A percentile compares a stretch with the other conserved stretches of the same genome.
Evolutionary conservation across 2,329 filamentous ascomycete species (phyloP).

Genomic region (Ascochyta lentis): DNA sequence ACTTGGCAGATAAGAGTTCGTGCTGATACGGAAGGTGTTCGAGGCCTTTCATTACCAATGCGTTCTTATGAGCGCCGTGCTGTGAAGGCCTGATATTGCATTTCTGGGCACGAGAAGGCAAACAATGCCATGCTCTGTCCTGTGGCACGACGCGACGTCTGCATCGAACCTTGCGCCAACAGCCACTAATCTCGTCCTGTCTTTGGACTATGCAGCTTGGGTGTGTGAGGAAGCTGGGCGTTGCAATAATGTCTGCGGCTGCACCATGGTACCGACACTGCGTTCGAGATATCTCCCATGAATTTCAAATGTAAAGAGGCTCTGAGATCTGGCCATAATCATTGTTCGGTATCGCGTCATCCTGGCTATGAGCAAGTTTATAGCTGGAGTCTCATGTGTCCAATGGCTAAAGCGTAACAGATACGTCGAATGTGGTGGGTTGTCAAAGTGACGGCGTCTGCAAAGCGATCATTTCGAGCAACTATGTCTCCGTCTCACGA

Average conservation of each 20-base stretch:
- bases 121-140: not conserved
- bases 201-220: not conserved
- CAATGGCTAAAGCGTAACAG: no score
- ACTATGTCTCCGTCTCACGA: no score
- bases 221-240: not conserved
- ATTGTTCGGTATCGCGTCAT: no score
- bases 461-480: no score
- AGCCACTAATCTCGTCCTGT: not conserved
- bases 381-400: no score
- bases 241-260: not conserved
- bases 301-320: no score
- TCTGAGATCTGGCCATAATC: no score
- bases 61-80: not conserved
- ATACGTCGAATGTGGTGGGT: no score
- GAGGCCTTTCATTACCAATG: not conserved
- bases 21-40: slow-evolving; percentile 7
- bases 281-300: no score
- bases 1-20: slow-evolving; percentile 4
- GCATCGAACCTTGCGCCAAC: not conserved
- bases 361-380: no score
- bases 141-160: not conserved
- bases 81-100: not conserved
- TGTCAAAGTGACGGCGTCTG: no score
- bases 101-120: not conserved
- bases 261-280: no score